A percentile compares a stretch with the other conserved stretches of the same genome.
Conservation (phyloP, 148 eudicot species). For the Vaccinium macrocarpon region DNA sequence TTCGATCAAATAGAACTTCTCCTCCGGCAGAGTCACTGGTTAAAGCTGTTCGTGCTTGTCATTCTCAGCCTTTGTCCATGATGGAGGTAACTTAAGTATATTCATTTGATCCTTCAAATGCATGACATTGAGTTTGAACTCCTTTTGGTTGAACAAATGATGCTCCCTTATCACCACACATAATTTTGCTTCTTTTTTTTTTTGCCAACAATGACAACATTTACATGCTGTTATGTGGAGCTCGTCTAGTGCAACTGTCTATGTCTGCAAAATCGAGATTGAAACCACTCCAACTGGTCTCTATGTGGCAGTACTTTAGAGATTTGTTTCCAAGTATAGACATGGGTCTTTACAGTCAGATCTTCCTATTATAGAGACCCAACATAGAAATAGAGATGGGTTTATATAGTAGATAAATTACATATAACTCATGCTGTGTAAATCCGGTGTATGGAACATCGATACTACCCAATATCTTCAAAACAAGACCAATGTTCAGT, state of each 20-base stretch:
- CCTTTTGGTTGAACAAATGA: not conserved
- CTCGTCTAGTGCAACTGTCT: not conserved
- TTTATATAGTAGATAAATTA: too few species aligned
- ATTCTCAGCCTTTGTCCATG: constrained; percentile 90
- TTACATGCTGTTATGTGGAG: not conserved
- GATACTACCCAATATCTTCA: too few species aligned
- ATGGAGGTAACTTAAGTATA: constrained; percentile 21
- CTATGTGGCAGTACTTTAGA: not conserved
- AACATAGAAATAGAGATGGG: too few species aligned
- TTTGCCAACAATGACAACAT: not conserved
- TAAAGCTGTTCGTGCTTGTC: constrained; percentile 50
- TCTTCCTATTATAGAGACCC: too few species aligned
- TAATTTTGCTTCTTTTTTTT: not conserved
- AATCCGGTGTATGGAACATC: too few species aligned
- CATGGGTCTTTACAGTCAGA: too few species aligned
- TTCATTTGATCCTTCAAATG: not conserved
- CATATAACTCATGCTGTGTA: too few species aligned
- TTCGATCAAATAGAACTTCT: constrained; percentile 41
- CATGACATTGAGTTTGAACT: not conserved
- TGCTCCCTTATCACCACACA: not conserved
- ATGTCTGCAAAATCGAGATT: not conserved
- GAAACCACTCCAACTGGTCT: constrained; percentile 4
- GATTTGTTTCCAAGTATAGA: not conserved
- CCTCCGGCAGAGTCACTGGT: constrained; percentile 32
- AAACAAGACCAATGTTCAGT: too few species aligned